Conservation (phyloP, 192 early-diverging fungal species). For the Linnemannia hyalina region DNA sequence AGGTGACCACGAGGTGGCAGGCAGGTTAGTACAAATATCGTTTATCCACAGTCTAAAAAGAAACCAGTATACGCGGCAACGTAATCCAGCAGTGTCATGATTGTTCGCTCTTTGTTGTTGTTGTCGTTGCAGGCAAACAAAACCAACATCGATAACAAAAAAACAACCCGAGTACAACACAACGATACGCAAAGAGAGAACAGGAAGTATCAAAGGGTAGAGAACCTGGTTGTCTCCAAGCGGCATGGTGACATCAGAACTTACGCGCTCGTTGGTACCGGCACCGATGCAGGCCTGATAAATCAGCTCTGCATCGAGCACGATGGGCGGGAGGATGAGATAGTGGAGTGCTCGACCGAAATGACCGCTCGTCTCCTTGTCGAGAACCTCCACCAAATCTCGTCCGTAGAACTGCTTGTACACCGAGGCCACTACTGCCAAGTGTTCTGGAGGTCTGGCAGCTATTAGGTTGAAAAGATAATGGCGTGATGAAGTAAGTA, state of each 20-base stretch:
- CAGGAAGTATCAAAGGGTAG: neutral
- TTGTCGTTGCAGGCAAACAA: neutral
- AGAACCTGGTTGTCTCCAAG: neutral
- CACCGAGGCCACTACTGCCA: conserved; percentile 34
- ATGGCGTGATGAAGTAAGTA: neutral
- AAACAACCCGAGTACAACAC: neutral
- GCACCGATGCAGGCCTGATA: conserved; percentile 38
- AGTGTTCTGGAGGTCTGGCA: conserved; percentile 31
- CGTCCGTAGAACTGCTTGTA: conserved; percentile 51
- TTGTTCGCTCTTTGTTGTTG: neutral
- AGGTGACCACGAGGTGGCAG: neutral
- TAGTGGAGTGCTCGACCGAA: conserved; percentile 45
- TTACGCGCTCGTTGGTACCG: conserved; percentile 49
- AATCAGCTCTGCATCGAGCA: conserved; percentile 44
- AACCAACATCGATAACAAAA: neutral
- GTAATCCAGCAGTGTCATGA: neutral
- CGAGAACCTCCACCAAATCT: conserved; percentile 45
- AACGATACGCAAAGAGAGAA: neutral
- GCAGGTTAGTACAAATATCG: conserved; percentile 3
- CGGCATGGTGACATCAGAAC: neutral
- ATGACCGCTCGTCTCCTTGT: conserved; percentile 48
- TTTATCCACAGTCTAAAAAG: neutral
- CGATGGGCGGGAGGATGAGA: conserved; percentile 36
- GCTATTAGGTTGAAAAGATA: conserved; percentile 16
- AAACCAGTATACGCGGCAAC: neutral